Percentiles rank a stretch among this genome's conserved stretches.
Conservation (phyloP, 306 rosid species). For the Prunus dulcis region DNA sequence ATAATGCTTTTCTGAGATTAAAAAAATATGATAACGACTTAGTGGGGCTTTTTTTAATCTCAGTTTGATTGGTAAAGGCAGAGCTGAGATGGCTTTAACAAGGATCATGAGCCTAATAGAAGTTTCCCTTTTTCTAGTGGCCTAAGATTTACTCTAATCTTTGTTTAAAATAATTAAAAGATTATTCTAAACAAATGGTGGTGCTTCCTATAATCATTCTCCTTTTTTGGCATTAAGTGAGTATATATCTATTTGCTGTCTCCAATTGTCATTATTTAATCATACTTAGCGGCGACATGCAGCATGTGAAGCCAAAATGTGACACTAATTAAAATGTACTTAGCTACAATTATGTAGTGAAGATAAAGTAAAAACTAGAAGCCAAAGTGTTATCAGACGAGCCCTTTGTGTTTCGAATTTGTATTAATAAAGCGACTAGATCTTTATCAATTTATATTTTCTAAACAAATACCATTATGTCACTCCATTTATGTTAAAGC, state of each 20-base stretch:
- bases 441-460: too few species aligned
- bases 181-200: slow-evolving; percentile 27
- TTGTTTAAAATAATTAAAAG: background rate
- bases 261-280: slow-evolving; percentile 31
- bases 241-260: slow-evolving; percentile 13
- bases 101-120: background rate
- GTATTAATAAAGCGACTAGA: too few species aligned
- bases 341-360: too few species aligned
- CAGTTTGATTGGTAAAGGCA: slow-evolving; percentile 1
- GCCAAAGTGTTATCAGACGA: background rate
- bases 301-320: slow-evolving; percentile 27
- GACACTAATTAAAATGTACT: too few species aligned
- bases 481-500: slow-evolving; percentile 42
- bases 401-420: too few species aligned
- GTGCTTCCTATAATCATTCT: slow-evolving; percentile 35
- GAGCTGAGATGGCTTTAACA: too few species aligned
- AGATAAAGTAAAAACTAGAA: too few species aligned
- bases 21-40: background rate
- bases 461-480: background rate
- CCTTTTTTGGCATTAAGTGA: slow-evolving; percentile 19
- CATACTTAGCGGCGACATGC: slow-evolving; percentile 12
- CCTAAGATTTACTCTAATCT: background rate
- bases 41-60: background rate
- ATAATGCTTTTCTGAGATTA: background rate
- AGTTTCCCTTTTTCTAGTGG: background rate